A percentile compares a stretch with the other conserved stretches of the same genome.
phyloP scores from a whole-genome alignment of 1,139 yeast genomes.

The Candida anutae region DNA sequence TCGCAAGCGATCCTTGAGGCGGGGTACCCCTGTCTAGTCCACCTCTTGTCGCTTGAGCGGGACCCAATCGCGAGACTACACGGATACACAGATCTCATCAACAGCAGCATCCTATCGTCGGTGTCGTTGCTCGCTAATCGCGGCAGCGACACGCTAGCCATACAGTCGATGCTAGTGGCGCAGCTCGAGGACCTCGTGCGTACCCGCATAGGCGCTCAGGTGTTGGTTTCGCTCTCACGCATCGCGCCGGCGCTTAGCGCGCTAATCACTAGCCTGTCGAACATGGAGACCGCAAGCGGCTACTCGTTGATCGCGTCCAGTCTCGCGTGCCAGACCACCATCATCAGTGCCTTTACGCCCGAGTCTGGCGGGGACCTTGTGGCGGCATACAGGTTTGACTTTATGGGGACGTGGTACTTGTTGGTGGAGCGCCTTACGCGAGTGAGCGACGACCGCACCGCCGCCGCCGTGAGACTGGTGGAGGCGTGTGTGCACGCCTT shows the following conservation, averaged over 20 bases:
- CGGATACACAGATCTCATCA: constrained; percentile 15
- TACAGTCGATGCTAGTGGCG: constrained; percentile 8
- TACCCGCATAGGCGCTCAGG: constrained; percentile 8
- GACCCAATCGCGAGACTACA: too few relatives aligned
- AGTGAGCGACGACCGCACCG: too few relatives aligned
- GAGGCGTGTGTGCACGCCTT: too few relatives aligned
- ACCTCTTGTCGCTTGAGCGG: constrained; percentile 8
- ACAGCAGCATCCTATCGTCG: constrained; percentile 15
- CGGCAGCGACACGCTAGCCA: constrained; percentile 6
- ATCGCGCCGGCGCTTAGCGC: constrained; percentile 23
- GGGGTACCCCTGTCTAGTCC: constrained; percentile 17
- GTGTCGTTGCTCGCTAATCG: constrained; percentile 12
- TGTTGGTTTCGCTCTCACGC: constrained; percentile 22
- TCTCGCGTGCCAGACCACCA: constrained; percentile 6
- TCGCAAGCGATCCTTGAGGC: constrained; percentile 15
- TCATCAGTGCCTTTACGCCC: constrained; percentile 5
- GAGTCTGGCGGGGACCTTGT: constrained; percentile 13
- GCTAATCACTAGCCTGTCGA: constrained; percentile 20
- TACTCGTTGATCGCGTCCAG: constrained; percentile 7
- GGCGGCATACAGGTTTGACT: constrained; percentile 25
- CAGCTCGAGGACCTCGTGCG: constrained; percentile 9
- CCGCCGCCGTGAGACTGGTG: too few relatives aligned
- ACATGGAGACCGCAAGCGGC: constrained; percentile 14
- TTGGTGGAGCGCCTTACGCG: constrained; percentile 9
- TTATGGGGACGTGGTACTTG: constrained; percentile 22